phyloP scores from a whole-genome alignment of 306 rosid species.

The Prosopis cineraria region DNA sequence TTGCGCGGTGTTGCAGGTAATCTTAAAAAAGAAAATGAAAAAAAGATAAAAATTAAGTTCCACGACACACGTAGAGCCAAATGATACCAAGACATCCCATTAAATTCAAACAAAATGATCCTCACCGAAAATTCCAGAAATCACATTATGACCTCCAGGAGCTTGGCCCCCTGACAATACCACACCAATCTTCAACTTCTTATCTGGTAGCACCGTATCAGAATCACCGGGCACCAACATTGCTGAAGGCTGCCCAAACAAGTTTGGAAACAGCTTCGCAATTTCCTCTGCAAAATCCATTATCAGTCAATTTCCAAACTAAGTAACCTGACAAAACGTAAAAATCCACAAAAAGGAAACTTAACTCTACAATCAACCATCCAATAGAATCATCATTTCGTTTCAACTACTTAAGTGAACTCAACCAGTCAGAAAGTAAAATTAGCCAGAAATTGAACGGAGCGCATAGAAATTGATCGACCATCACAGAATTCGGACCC shows the following conservation, averaged over 20 bases:
- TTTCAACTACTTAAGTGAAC: neutral
- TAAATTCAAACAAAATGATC: slow-evolving; percentile 11
- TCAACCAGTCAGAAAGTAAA: slow-evolving; percentile 11
- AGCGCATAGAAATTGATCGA: neutral
- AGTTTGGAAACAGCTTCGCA: slow-evolving; percentile 75
- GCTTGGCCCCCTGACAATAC: slow-evolving; percentile 99
- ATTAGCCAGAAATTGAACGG: slow-evolving; percentile 14
- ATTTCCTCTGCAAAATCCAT: slow-evolving; percentile 65
- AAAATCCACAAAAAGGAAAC: neutral
- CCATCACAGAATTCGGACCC: slow-evolving; percentile 18
- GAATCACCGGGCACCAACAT: slow-evolving; percentile 57
- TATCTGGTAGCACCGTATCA: slow-evolving; percentile 25
- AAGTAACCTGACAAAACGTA: neutral
- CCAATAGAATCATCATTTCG: neutral
- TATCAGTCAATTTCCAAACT: neutral
- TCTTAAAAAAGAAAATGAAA: slow-evolving; percentile 40
- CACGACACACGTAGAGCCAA: neutral
- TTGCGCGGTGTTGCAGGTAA: slow-evolving; percentile 84
- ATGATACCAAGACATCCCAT: neutral
- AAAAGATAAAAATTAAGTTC: slow-evolving; percentile 23
- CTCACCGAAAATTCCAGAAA: slow-evolving; percentile 89
- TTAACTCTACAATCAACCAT: neutral
- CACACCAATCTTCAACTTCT: slow-evolving; percentile 83
- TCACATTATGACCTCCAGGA: slow-evolving; percentile 98
- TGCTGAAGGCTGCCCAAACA: slow-evolving; percentile 90